These are phyloP conservation scores for Piromyces sp. DNA, from an alignment of 192 early-diverging fungal genomes.

Conservation along the genomic window DNA sequence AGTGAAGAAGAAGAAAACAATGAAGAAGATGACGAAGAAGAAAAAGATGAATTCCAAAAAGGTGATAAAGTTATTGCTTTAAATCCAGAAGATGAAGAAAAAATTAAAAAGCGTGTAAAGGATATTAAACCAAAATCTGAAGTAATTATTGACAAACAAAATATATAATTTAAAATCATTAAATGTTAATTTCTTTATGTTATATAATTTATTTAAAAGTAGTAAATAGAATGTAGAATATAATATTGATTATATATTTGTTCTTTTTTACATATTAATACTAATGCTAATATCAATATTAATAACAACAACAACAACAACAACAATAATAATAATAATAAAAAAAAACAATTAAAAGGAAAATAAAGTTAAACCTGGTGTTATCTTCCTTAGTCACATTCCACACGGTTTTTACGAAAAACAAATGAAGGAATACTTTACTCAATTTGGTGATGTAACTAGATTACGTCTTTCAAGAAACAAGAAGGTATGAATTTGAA, in stretches of 20 bases:
- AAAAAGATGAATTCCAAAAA: not conserved
- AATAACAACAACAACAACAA: no score
- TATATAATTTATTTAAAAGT: no score
- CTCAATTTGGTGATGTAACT: conserved; percentile 76
- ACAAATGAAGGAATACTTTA: conserved; percentile 78
- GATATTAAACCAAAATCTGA: not conserved
- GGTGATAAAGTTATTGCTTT: conserved; percentile 2
- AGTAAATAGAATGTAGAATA: no score
- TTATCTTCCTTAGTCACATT: conserved; percentile 76
- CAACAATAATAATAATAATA: not conserved
- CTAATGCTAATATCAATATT: no score
- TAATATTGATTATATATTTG: no score
- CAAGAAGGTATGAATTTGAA: conserved; percentile 32
- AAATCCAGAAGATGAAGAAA: conserved; percentile 2
- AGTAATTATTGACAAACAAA: not conserved
- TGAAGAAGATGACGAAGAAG: not conserved
- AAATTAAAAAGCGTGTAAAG: not conserved
- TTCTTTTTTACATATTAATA: no score
- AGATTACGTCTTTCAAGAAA: conserved; percentile 67
- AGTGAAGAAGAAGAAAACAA: not conserved
- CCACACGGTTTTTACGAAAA: conserved; percentile 93
- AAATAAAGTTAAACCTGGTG: conserved; percentile 25
- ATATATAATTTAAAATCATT: no score
- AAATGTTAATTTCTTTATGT: no score
- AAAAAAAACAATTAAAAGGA: no score